These are phyloP conservation scores for Hypoxylon fuscum DNA, from an alignment of 495 filamentous ascomycete species.

Conservation along the genomic window DNA sequence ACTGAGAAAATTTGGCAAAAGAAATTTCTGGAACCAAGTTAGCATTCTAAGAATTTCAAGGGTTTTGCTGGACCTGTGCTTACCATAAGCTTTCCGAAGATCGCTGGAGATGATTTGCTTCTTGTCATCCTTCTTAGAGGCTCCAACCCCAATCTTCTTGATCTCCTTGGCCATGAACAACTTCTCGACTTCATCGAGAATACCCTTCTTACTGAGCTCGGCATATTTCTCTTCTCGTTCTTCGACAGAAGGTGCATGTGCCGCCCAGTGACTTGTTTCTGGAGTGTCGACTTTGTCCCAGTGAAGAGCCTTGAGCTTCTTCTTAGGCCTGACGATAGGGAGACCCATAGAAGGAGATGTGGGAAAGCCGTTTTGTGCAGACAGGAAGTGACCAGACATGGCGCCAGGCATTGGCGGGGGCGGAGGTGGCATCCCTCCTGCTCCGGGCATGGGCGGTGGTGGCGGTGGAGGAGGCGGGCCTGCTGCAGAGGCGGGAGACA, in stretches of 20 bases:
- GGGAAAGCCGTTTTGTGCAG: slow-evolving; percentile 52
- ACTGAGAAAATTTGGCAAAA: slow-evolving; percentile 85
- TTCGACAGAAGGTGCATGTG: slow-evolving; percentile 79
- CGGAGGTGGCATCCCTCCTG: slow-evolving; percentile 60
- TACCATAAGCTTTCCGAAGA: slow-evolving; percentile 86
- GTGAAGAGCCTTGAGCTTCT: slow-evolving; percentile 98
- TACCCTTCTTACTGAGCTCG: slow-evolving; percentile 90
- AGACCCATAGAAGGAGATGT: slow-evolving; percentile 58
- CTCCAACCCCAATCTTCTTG: slow-evolving; percentile 78
- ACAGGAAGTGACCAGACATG: slow-evolving; percentile 62
- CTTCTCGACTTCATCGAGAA: slow-evolving; percentile 96
- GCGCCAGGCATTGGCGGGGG: slow-evolving; percentile 59
- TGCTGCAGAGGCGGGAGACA: slow-evolving; percentile 42
- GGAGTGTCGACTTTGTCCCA: slow-evolving; percentile 98
- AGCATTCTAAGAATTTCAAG: slow-evolving; percentile 1
- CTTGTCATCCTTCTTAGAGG: slow-evolving; percentile 85
- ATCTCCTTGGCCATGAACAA: slow-evolving; percentile 97
- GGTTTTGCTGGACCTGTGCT: slow-evolving; percentile 25
- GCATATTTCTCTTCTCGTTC: slow-evolving; percentile 94
- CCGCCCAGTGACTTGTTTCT: slow-evolving; percentile 94
- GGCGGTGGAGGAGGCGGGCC: slow-evolving; percentile 65
- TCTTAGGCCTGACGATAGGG: slow-evolving; percentile 89
- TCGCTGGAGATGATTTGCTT: slow-evolving; percentile 96
- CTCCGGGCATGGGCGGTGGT: slow-evolving; percentile 54
- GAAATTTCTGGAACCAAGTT: slow-evolving; percentile 73